Base-by-base conservation (phyloP, 305 asterid species). In the Coffea humblotiana region DNA sequence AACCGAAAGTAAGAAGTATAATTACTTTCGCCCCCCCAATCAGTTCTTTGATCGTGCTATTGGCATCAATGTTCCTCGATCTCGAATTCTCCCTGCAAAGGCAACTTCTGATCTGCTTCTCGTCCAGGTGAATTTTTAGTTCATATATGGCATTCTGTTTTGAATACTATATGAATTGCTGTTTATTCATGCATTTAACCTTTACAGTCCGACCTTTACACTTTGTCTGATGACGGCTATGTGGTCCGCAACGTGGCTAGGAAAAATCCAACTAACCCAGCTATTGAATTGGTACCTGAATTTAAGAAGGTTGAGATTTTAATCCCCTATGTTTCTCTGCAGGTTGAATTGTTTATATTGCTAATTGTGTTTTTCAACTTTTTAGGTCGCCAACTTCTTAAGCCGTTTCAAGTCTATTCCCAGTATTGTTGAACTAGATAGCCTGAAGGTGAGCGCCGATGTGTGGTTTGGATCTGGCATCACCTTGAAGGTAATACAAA, bases 21-120 rank as follows among this genome's bases (percentile, higher is more conserved):
- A 70, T 71, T 49, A 45, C n/a, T 40, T 43, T 63, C 18, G 21
- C 77, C 27, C 56, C 72, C 68, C 16, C 52, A 11, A 2, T 63
- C 86, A 95, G 98, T 95, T 95, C 90, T 95, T 92, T 74, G 95
- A 95, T 80, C 83, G 86, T 85, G 97, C 99, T 71, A 94, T 95
- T 87, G 99, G 99, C 71, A 83, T 80, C 75, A 95, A 95, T 83
- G 99, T 90, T 85, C 98, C 99, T 21, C 97, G 99, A 10, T 92
- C 98, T 21, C 96, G 99, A 23, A 94, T 94, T 90, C 98, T 95
- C 83, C 99, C 98, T 0, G 99, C 92, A 66, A 95, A 95, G 89
- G 97, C 98, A 71, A 84, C 97, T 85, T 94, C 98, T 78, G 99
- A 95, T 89, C 90, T 94, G 85, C 97, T 95, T 67, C 93, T 94